Base-by-base conservation (phyloP, 225 moss, liverwort and hornwort species). In the Polytrichum formosum region DNA sequence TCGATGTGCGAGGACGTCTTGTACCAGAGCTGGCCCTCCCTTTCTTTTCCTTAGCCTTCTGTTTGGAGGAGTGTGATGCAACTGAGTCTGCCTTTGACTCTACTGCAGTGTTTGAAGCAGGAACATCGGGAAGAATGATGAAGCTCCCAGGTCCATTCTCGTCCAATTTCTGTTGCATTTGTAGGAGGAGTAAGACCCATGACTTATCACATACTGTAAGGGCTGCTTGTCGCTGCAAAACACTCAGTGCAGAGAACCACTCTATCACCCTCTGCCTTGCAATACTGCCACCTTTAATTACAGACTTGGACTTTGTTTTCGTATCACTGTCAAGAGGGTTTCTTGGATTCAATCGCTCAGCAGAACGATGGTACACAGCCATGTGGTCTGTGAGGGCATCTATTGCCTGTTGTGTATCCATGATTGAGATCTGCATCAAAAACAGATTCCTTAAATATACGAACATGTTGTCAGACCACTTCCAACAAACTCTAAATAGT, bases 321-420 rank as follows among this genome's bases (percentile, higher is more conserved):
- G 56, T 25, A 18, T 74, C 78, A 55, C 56, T 56, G 72, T 72
- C 73, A 31, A 76, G 68, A 68, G 76, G 68, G 71, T 80, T 90
- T 26, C 19, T 29, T 75, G 77, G 61, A 72, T 75, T 77, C 64
- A 74, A 70, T 65, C 82, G 82, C 75, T 79, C 76, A 63, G 82
- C 72, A 18, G 79, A 85, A 68, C 87, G 82, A 79, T 94, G 92
- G 65, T 94, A 94, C 63, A 94, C 79, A 17, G 88, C 94, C 87
- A 94, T 78, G 74, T 94, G 90, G 73, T 94, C 92, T 17, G 92
- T 92, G 46, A 94, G 83, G 26, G 81, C 87, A 84, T 90, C 92
- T 71, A 94, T 65, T 77, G 89, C 78, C 76, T 83, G 85, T 81
- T 92, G 88, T 68, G 88, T 77, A 69, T 94, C 94, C 94, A 92